Conservation (phyloP, 2,329 filamentous ascomycete species). For the Aspergillus alliaceus region DNA sequence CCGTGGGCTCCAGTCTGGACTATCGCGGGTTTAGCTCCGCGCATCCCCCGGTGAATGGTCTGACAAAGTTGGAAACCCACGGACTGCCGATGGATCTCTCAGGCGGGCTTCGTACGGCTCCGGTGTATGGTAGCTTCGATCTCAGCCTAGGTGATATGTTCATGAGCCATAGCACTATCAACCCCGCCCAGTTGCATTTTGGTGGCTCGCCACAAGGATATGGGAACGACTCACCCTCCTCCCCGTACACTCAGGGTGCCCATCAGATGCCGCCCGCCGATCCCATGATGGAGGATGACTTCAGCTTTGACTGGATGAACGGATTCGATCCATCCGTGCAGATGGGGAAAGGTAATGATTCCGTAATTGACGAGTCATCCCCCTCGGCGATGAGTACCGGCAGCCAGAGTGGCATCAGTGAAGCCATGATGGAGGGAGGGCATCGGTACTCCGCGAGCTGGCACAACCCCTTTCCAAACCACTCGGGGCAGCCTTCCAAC, state of each 20-base stretch:
- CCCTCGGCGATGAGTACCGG: slow-evolving; percentile 94
- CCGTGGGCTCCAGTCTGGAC: slow-evolving; percentile 54
- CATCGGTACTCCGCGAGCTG: slow-evolving; percentile 66
- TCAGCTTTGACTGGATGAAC: slow-evolving; percentile 80
- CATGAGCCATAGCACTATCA: slow-evolving; percentile 65
- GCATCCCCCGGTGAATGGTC: slow-evolving; percentile 59
- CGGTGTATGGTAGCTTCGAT: slow-evolving; percentile 68
- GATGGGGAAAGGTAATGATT: slow-evolving; percentile 69
- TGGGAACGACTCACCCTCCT: slow-evolving; percentile 40
- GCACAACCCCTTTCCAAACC: slow-evolving; percentile 68
- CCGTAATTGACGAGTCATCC: slow-evolving; percentile 86
- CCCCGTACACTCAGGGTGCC: slow-evolving; percentile 43
- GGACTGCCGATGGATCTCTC: slow-evolving; percentile 66
- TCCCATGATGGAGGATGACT: slow-evolving; percentile 65
- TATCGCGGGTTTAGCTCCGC: slow-evolving; percentile 65
- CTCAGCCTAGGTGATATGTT: slow-evolving; percentile 70
- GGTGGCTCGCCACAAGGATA: slow-evolving; percentile 68
- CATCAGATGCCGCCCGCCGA: slow-evolving; percentile 57
- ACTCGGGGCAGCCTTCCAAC: slow-evolving; percentile 64
- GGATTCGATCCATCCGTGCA: slow-evolving; percentile 77
- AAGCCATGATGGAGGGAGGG: slow-evolving; percentile 80
- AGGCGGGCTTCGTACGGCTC: slow-evolving; percentile 75
- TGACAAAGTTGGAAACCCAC: slow-evolving; percentile 82
- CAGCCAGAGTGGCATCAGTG: slow-evolving; percentile 76
- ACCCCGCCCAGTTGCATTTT: slow-evolving; percentile 74